Conservation (phyloP, 1,284 basidiomycete genomes). For the Cerioporus squamosus region DNA sequence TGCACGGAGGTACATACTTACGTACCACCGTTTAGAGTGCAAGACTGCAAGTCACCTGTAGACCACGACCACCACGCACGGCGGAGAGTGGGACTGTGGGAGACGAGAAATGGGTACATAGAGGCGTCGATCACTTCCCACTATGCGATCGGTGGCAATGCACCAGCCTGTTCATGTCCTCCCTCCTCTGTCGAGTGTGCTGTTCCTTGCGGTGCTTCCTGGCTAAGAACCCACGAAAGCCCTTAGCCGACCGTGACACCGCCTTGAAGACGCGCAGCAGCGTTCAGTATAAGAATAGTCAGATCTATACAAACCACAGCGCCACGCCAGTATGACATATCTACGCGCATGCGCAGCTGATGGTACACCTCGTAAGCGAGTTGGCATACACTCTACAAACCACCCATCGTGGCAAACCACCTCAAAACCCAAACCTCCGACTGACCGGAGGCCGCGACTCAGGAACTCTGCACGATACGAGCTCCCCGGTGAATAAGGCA, state of each 20-base stretch:
- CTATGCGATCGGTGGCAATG: constrained; percentile 15
- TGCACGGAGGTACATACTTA: no score
- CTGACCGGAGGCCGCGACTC: not conserved
- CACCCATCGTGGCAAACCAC: constrained; percentile 3
- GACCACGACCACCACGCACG: no score
- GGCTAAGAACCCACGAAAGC: no score
- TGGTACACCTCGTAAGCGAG: not conserved
- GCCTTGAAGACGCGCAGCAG: not conserved
- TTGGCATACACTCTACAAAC: not conserved
- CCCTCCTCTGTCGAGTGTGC: no score
- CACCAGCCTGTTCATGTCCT: not conserved
- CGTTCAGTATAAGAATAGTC: no score
- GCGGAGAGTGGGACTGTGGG: no score
- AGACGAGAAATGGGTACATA: no score
- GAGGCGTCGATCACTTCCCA: constrained; percentile 6
- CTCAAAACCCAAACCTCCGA: not conserved
- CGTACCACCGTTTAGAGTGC: no score
- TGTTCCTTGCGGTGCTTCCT: no score
- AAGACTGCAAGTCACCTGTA: not conserved
- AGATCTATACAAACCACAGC: no score
- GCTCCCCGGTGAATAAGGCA: not conserved
- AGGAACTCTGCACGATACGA: not conserved
- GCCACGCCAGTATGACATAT: no score
- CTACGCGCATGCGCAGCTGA: not conserved
- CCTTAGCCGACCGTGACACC: no score